phyloP scores from a whole-genome alignment of 768 basidiomycete genomes.

The Rhodocollybia butyracea region DNA sequence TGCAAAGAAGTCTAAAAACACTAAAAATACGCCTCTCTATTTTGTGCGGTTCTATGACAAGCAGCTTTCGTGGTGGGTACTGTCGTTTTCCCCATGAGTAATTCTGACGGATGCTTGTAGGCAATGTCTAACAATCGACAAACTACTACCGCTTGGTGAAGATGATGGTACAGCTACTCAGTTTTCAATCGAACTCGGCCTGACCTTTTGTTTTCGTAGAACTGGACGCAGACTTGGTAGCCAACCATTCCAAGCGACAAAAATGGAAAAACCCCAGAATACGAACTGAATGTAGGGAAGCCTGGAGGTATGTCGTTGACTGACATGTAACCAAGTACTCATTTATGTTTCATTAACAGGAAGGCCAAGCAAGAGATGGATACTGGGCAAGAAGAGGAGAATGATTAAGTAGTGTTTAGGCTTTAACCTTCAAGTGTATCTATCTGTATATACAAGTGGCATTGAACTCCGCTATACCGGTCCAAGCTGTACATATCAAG shows the following conservation, averaged over 20 bases:
- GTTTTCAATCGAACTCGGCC: neutral
- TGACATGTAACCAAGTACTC: neutral
- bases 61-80: constrained; percentile 53
- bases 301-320: constrained; percentile 52
- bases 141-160: constrained; percentile 67
- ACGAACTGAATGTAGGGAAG: constrained; percentile 55
- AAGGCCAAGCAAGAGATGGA: constrained; percentile 48
- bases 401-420: no score
- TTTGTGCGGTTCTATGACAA: constrained; percentile 83
- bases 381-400: constrained; percentile 16
- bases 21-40: constrained; percentile 32
- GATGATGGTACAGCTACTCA: constrained; percentile 45
- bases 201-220: constrained; percentile 33
- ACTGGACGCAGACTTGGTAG: constrained; percentile 62
- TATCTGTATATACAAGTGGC: no score
- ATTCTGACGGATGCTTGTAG: no score
- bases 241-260: constrained; percentile 47
- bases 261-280: constrained; percentile 54
- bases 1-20: constrained; percentile 23
- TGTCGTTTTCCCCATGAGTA: neutral
- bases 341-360: constrained; percentile 20
- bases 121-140: constrained; percentile 57
- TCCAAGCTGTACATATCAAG: no score
- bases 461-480: no score
- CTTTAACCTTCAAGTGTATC: no score